Conservation (phyloP, 78 protist species). For the Andalucia godoyi region DNA sequence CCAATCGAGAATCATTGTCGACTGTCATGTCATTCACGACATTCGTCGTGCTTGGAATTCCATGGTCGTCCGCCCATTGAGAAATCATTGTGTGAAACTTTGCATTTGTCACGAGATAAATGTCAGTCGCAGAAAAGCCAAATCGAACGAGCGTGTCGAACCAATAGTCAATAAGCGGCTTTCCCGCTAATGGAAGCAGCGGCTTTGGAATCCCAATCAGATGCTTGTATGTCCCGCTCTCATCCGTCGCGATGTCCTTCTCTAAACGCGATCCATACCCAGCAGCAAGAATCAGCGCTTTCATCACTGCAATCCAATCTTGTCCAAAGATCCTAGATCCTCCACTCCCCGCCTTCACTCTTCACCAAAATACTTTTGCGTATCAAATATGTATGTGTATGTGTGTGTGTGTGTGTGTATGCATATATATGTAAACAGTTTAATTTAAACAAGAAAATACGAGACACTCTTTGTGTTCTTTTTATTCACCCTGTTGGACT, state of each 20-base stretch:
- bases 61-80: background rate
- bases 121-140: background rate
- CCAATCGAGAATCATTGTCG: background rate
- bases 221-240: background rate
- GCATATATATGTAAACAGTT: too few species aligned
- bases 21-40: background rate
- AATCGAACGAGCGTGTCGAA: background rate
- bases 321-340: too few species aligned
- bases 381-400: too few species aligned
- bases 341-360: too few species aligned
- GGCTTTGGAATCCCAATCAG: background rate
- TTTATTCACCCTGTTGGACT: too few species aligned
- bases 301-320: background rate
- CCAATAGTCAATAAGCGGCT: background rate
- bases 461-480: too few species aligned
- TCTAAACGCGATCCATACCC: conserved; percentile 3
- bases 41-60: too few species aligned
- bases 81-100: background rate
- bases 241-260: background rate
- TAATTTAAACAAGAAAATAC: too few species aligned
- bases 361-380: too few species aligned
- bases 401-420: too few species aligned
- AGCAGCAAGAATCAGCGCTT: background rate
- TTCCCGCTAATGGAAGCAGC: background rate
- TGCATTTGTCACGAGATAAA: background rate